Percentiles rank a stretch among this genome's conserved stretches.
phyloP scores from a whole-genome alignment of 306 rosid species.

The Sophora flavescens region DNA sequence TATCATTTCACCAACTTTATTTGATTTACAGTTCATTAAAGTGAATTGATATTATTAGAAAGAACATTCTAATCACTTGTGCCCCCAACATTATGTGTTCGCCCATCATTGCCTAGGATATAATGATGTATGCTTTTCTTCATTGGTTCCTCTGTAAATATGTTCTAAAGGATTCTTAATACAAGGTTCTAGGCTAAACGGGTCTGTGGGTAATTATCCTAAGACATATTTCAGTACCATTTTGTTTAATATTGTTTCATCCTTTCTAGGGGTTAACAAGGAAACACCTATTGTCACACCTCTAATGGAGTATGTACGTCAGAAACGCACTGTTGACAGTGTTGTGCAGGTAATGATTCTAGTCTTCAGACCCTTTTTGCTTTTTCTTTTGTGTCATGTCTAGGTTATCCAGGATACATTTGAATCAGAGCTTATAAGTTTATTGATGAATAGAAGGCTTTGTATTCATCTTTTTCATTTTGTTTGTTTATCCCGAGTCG shows the following conservation, averaged over 20 bases:
- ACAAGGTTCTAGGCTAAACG: slow-evolving; percentile 23
- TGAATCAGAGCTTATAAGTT: not conserved
- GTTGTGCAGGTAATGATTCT: slow-evolving; percentile 72
- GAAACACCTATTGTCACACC: slow-evolving; percentile 85
- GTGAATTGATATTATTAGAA: not conserved
- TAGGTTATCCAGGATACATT: not conserved
- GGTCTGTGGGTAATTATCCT: slow-evolving; percentile 1
- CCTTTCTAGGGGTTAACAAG: slow-evolving; percentile 72
- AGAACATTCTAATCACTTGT: not conserved
- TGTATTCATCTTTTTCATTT: not conserved
- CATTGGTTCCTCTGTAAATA: not conserved
- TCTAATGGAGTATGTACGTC: slow-evolving; percentile 92
- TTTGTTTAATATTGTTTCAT: slow-evolving; percentile 31
- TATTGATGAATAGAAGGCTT: not conserved
- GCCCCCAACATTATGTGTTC: not conserved
- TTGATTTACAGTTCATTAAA: slow-evolving; percentile 5
- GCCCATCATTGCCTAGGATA: not conserved
- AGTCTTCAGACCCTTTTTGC: not conserved
- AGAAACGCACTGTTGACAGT: slow-evolving; percentile 68
- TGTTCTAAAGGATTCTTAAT: slow-evolving; percentile 31
- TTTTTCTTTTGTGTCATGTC: not conserved
- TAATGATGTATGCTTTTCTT: slow-evolving; percentile 3
- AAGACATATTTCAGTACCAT: slow-evolving; percentile 25
- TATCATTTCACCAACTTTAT: slow-evolving; percentile 34
- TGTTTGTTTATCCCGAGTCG: not conserved